These are phyloP conservation scores for Fusarium burgessii DNA, from an alignment of 2,329 filamentous ascomycete genomes.

Conservation along the genomic window DNA sequence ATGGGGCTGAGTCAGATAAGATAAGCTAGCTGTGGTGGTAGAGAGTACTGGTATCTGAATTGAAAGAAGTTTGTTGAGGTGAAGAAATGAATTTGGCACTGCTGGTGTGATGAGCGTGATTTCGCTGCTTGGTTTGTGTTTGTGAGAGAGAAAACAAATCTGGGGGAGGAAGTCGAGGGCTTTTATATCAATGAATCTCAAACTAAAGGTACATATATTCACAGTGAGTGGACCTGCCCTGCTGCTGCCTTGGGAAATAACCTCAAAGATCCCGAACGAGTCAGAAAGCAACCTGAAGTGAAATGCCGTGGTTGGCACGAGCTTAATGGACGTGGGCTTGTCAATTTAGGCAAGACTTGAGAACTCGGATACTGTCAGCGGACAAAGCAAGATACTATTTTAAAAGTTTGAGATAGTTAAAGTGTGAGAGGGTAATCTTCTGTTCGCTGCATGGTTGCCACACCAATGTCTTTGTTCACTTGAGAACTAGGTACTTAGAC, in stretches of 20 bases:
- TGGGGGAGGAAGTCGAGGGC: background rate
- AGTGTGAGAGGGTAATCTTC: background rate
- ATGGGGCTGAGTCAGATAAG: constrained; percentile 17
- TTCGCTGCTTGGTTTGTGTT: background rate
- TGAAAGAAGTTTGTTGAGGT: background rate
- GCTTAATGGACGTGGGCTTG: background rate
- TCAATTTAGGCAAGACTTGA: background rate
- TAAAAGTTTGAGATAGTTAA: background rate
- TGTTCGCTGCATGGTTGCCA: background rate
- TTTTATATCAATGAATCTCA: constrained; percentile 12
- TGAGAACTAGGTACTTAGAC: no score
- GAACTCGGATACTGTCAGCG: background rate
- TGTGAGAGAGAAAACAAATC: background rate
- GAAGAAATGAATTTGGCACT: background rate
- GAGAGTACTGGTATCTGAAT: background rate
- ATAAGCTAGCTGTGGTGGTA: background rate
- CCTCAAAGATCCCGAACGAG: constrained; percentile 16
- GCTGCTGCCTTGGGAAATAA: constrained; percentile 38
- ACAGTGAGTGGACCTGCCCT: constrained; percentile 15
- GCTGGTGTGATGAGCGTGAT: background rate
- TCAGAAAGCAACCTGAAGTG: constrained; percentile 13
- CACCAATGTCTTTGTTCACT: background rate
- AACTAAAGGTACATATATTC: background rate
- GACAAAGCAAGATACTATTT: constrained; percentile 4
- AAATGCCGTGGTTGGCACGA: constrained; percentile 2